phyloP scores from a whole-genome alignment of 2,329 filamentous ascomycete genomes.

The Alternaria longipes region DNA sequence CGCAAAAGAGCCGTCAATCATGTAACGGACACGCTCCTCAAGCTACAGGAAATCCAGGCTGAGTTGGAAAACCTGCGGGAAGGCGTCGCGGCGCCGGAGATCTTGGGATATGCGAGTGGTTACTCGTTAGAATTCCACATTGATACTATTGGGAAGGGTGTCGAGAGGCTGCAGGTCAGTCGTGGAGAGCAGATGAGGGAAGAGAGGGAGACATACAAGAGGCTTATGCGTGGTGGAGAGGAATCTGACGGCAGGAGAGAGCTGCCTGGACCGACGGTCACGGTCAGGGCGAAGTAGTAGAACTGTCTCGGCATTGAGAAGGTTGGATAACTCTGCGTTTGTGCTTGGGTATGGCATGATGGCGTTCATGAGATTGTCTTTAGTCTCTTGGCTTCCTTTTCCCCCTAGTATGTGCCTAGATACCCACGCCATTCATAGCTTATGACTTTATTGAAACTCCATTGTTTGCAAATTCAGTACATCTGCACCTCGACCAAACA shows the following conservation, averaged over 20 bases:
- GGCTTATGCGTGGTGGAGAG: constrained; percentile 27
- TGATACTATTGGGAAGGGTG: constrained; percentile 75
- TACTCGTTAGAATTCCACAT: constrained; percentile 78
- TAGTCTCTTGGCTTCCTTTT: not conserved
- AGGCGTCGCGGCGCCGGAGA: constrained; percentile 71
- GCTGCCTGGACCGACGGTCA: constrained; percentile 26
- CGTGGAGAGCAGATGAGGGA: constrained; percentile 66
- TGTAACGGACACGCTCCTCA: constrained; percentile 74
- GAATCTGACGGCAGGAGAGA: constrained; percentile 18
- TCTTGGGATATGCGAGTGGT: constrained; percentile 61
- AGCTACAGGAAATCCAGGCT: constrained; percentile 76
- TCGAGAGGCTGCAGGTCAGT: constrained; percentile 74
- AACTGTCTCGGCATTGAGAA: not conserved
- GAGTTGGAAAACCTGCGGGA: constrained; percentile 77
- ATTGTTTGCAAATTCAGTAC: constrained; percentile 23
- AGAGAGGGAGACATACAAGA: constrained; percentile 62
- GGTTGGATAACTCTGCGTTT: not conserved
- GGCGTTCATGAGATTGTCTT: not conserved
- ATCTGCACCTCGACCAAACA: constrained; percentile 58
- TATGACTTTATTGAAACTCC: not conserved
- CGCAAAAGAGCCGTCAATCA: constrained; percentile 72
- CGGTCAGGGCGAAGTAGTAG: constrained; percentile 21
- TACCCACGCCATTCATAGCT: constrained; percentile 7
- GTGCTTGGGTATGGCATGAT: not conserved
- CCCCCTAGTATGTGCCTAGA: constrained; percentile 9